Base-by-base conservation (phyloP, 1,284 basidiomycete genomes). In the Sphaerobolus stellatus region DNA sequence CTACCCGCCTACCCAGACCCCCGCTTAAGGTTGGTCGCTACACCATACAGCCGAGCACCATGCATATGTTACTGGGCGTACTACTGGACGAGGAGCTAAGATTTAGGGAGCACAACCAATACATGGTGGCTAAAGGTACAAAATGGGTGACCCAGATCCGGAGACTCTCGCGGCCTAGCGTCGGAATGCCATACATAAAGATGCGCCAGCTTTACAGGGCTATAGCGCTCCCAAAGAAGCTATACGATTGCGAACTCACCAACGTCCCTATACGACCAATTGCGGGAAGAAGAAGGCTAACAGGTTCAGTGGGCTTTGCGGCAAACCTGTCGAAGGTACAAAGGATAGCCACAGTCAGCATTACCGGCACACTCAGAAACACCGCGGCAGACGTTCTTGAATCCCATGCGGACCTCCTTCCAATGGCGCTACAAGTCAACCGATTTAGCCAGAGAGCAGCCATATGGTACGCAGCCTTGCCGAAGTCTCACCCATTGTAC, bases 371-470 rank as follows among this genome's bases (percentile, higher is more conserved):
- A 5, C 47, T 57, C 43, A 31, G 44, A 40, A 30, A 43, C 8
- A 28, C 52, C 5, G 24, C 52, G 3, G 36, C 14, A 2, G 45
- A 53, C 33, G 16, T 48, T 5, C 25, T 54, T 8, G 56, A 54
- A 7, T 22, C 28, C 16, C 45, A 55, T 20, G 18, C 56, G 9
- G 25, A 54, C 51, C 41, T 54, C 48, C 61, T 66, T 0, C 75
- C 75, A 0, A 61, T 70, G 13, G 27, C 62, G 6, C 54, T 68
- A 0, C 48, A 64, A 0, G 48, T 77, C 6, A 51, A 63, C 38
- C 65, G 66, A 29, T 29, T 59, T 1, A 60, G 65, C 13, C 59
- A 66, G 13, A 56, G 20, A 53, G 58, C 48, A 4, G 36, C n/a
- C 5, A 38, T 22, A 38, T n/a, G 36, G 7, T 22, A n/a, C 5